Evolutionary conservation across 768 basidiomycete species (phyloP).

Genomic region (Psilocybe subaeruginosa): DNA sequence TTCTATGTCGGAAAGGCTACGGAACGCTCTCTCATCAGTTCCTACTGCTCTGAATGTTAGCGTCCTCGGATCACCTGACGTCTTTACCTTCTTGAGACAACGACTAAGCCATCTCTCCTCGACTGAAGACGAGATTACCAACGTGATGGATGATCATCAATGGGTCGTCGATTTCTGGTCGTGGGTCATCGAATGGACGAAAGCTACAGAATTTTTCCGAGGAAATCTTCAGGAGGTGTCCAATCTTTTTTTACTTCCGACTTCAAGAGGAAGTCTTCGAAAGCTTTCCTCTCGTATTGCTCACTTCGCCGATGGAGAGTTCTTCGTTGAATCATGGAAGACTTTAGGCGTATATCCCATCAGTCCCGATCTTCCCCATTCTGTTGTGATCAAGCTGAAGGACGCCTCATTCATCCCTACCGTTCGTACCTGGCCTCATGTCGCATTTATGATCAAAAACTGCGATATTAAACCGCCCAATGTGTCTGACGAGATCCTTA

Average conservation of each 20-base stretch:
- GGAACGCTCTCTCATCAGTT: neutral
- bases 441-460: conserved; percentile 5
- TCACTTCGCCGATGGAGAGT: neutral
- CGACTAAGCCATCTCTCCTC: neutral
- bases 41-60: neutral
- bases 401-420: neutral
- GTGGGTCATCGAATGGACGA: conserved; percentile 7
- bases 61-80: neutral
- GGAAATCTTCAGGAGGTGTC: neutral
- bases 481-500: neutral
- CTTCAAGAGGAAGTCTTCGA: conserved; percentile 1
- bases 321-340: conserved; percentile 7
- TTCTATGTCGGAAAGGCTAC: conserved; percentile 5
- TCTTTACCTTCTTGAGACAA: conserved; percentile 4
- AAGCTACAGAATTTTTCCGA: conserved; percentile 1
- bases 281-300: conserved; percentile 2
- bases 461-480: neutral
- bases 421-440: neutral
- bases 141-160: neutral
- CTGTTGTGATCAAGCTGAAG: neutral
- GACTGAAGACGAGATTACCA: neutral
- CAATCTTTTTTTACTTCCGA: conserved; percentile 11
- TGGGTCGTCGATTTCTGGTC: conserved; percentile 18
- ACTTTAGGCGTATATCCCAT: conserved; percentile 9
- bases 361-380: neutral